Percentiles rank a stretch among this genome's conserved stretches.
These are phyloP conservation scores for Albatrellus ellisii DNA, from an alignment of 768 basidiomycete species.

Conservation along the genomic window DNA sequence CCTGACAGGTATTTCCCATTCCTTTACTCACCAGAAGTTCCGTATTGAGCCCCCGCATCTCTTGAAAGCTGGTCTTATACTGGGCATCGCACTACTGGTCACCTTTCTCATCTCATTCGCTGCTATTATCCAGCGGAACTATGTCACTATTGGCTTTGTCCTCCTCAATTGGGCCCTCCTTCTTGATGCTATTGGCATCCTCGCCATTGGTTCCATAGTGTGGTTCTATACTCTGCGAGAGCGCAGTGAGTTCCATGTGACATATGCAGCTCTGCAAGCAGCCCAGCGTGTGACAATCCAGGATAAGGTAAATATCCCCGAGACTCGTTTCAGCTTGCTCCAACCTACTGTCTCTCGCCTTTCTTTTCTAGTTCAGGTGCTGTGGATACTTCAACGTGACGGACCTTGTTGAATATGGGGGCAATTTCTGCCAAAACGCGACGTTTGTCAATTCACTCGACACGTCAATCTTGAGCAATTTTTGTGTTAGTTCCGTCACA, in stretches of 20 bases:
- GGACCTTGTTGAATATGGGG: constrained; percentile 43
- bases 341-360: not conserved
- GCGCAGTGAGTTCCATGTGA: constrained; percentile 46
- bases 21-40: not conserved
- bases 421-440: constrained; percentile 39
- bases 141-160: constrained; percentile 56
- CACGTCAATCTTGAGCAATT: constrained; percentile 28
- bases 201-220: constrained; percentile 55
- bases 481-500: constrained; percentile 66
- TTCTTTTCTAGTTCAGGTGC: constrained; percentile 45
- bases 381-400: constrained; percentile 66
- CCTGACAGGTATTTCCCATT: constrained; percentile 38
- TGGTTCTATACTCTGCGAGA: constrained; percentile 78
- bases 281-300: constrained; percentile 47
- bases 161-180: constrained; percentile 69
- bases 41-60: not conserved
- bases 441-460: constrained; percentile 19
- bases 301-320: constrained; percentile 42
- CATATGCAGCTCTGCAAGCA: constrained; percentile 36
- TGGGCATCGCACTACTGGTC: constrained; percentile 53
- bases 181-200: constrained; percentile 42
- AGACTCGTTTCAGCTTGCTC: not conserved
- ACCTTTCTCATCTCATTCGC: constrained; percentile 62
- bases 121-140: constrained; percentile 58
- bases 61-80: constrained; percentile 46